phyloP scores from a whole-genome alignment of 345 rosid species.

The Brassica incana region DNA sequence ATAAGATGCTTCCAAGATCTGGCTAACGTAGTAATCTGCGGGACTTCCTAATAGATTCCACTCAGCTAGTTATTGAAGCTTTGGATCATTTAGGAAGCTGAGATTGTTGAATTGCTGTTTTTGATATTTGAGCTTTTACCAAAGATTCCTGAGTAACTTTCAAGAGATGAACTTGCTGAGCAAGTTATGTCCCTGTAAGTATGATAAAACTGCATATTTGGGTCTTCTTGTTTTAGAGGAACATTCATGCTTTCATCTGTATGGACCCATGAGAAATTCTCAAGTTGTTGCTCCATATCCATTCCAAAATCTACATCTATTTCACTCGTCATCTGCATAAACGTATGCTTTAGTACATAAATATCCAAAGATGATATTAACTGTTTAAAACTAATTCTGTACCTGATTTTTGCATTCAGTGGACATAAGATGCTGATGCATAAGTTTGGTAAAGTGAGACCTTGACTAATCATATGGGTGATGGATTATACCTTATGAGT shows the following conservation, averaged over 20 bases:
- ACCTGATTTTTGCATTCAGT: slow-evolving; percentile 55
- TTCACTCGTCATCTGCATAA: slow-evolving; percentile 40
- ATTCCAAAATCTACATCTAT: slow-evolving; percentile 50
- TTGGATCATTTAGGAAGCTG: slow-evolving; percentile 48
- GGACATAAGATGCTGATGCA: slow-evolving; percentile 41
- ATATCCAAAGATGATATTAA: neutral
- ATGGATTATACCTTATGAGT: slow-evolving; percentile 49
- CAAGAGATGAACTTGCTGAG: slow-evolving; percentile 60
- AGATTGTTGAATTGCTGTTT: slow-evolving; percentile 45
- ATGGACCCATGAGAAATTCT: slow-evolving; percentile 50
- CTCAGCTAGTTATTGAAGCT: slow-evolving; percentile 52
- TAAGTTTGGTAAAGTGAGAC: slow-evolving; percentile 16
- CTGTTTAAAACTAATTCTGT: neutral
- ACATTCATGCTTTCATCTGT: slow-evolving; percentile 44
- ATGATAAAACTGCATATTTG: slow-evolving; percentile 36
- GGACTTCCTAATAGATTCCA: slow-evolving; percentile 54
- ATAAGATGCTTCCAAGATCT: slow-evolving; percentile 38
- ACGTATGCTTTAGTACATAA: neutral
- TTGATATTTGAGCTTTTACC: slow-evolving; percentile 54
- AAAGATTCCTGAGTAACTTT: slow-evolving; percentile 59
- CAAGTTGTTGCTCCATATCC: slow-evolving; percentile 58
- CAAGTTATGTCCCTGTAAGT: slow-evolving; percentile 58
- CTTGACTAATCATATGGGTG: neutral
- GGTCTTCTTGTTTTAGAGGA: slow-evolving; percentile 45
- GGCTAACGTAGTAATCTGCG: slow-evolving; percentile 54